These are phyloP conservation scores for Herpetomonas samuelpessoai DNA, from an alignment of 208 protist genomes.

Conservation along the genomic window DNA sequence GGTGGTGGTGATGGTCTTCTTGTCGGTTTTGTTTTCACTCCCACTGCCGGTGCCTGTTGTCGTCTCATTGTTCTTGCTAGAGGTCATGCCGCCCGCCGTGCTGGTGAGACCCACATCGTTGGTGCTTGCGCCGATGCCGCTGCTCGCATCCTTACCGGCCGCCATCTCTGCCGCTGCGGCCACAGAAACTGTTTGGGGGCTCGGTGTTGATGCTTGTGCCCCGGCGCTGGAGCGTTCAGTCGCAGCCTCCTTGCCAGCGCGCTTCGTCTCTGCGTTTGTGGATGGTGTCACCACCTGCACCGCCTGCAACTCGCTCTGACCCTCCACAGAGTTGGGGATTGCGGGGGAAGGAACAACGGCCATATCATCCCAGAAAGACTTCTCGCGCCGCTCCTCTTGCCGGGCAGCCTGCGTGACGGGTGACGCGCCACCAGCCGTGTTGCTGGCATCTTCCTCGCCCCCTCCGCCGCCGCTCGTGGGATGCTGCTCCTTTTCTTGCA, in stretches of 20 bases:
- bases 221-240: no score
- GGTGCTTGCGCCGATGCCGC: not conserved
- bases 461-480: conserved; percentile 11
- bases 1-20: not conserved
- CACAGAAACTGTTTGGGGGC: no score
- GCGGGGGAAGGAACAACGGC: conserved; percentile 26
- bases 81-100: conserved; percentile 3
- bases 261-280: not conserved
- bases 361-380: conserved; percentile 18
- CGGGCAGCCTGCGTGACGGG: no score
- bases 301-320: conserved; percentile 17
- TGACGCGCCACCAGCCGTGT: no score
- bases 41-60: not conserved
- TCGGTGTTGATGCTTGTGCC: conserved; percentile 2
- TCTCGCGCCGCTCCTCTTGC: not conserved
- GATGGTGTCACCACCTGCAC: conserved; percentile 8
- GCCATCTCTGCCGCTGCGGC: not conserved
- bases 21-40: not conserved
- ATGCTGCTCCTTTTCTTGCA: no score
- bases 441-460: conserved; percentile 8
- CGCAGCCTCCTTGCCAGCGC: not conserved
- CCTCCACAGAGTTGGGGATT: conserved; percentile 33
- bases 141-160: not conserved
- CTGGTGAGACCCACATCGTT: conserved; percentile 2
- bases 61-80: conserved; percentile 5